Percentiles rank a stretch among this genome's conserved stretches.
Evolutionary conservation across 1,284 basidiomycete genomes (phyloP).

Genomic region (Naganishia sp.): DNA sequence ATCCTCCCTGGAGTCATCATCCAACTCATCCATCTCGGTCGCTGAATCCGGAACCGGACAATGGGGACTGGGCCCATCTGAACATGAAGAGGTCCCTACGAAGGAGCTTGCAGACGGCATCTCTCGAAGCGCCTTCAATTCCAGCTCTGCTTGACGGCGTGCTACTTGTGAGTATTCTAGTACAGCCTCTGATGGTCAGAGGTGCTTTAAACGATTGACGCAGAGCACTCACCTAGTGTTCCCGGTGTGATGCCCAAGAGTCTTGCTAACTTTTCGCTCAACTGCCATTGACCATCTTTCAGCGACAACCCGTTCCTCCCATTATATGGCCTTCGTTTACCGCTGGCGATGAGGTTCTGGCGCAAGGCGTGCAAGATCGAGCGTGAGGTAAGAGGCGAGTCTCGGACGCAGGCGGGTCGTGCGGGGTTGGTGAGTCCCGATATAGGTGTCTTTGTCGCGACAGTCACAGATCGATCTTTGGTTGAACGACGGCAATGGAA

Average conservation of each 20-base stretch:
- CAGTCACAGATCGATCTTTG: too few species aligned
- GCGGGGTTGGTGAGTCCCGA: too few species aligned
- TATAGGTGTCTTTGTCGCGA: too few species aligned
- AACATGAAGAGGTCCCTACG: not conserved
- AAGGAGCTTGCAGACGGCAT: not conserved
- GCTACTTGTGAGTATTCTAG: constrained; percentile 31
- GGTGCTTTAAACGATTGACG: not conserved
- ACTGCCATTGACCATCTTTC: constrained; percentile 12
- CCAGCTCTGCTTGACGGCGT: constrained; percentile 18
- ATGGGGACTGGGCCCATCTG: not conserved
- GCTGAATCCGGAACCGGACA: too few species aligned
- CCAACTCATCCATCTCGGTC: too few species aligned
- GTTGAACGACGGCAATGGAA: too few species aligned
- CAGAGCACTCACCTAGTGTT: constrained; percentile 10
- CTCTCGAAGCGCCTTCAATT: constrained; percentile 3
- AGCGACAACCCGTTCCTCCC: constrained; percentile 5
- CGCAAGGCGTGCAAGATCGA: constrained; percentile 11
- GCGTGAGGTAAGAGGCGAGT: not conserved
- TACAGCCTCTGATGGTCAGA: not conserved
- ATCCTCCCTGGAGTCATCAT: too few species aligned
- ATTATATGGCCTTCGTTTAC: not conserved
- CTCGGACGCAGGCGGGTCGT: too few species aligned
- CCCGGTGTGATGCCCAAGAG: constrained; percentile 19
- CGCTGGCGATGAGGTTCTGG: constrained; percentile 14
- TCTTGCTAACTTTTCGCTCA: constrained; percentile 17